Base-by-base conservation (phyloP, 2,329 filamentous ascomycete genomes). In the Aspergillus uvarum region DNA sequence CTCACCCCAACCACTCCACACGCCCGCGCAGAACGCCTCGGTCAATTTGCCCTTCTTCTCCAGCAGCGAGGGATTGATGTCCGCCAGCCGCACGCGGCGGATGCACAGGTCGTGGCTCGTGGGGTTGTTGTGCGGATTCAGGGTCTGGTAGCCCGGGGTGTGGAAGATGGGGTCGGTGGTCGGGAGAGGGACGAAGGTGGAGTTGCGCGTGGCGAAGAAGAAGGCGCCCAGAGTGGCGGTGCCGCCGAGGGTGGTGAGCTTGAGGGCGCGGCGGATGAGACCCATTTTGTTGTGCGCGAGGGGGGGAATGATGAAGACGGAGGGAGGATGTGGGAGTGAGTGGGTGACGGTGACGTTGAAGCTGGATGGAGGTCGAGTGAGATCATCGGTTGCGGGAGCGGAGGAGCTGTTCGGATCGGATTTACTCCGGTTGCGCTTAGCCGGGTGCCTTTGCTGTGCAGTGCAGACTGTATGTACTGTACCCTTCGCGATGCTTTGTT, bases 1-100 rank as follows among this genome's bases (percentile, higher is more conserved):
- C 82, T 62, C 74, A 89, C 88, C 87, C 71, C 81, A 81, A 58
- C 86, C 87, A 63, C 83, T 82, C 88, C 85, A 91, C 52, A 89
- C 76, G 49, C 87, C 87, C 12, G 85, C 85, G 70, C 86, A 89
- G 70, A 90, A 89, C 64, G 85, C 85, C 66, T 89, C 80, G 1
- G 84, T 83, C 52, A 90, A 77, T 64, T 85, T 81, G 32, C 82
- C 81, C 69, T 84, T 85, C 64, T 84, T 82, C 68, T 88, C 79
- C 14, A 90, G 76, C 56, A 91, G 77, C 63, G 88, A 84, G 0
- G 88, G 87, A 31, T 84, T 82, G 62, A 92, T 85, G 69, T 87
- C 85, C 51, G 77, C 78, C 52, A 92, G 70, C 0, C 88, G 85
- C 0, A 91, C 81, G 38, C 80, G 81, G 65, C 85, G 84, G 65